Base-by-base conservation (phyloP, 805 yeast species). In the Cyberlindnera xylosilytica region DNA sequence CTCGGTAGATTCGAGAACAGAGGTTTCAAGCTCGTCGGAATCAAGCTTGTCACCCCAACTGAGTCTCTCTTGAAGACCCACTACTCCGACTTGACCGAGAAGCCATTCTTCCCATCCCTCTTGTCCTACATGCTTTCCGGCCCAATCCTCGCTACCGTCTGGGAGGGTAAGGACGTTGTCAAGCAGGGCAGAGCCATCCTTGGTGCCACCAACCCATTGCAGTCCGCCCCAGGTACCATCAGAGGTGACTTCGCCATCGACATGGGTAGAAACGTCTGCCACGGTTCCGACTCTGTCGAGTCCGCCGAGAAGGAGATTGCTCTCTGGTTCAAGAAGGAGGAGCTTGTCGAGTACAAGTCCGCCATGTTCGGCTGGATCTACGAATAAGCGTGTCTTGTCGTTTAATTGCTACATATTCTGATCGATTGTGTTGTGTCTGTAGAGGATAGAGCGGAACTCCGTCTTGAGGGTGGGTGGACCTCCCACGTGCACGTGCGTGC, bases 161-260 rank as follows among this genome's bases (percentile, higher is more conserved):
- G 99, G 99, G 98, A 93, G 76, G 99, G 99, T 74, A 93, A 90
- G 79, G 97, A 93, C 66, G 99, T 82, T 69, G 99, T 93, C 72
- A 90, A 91, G 78, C 96, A 87, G 72, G 99, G 99, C 70, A 86
- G 99, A 77, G 83, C 78, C 63, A 83, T 93, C 69, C 82, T 93
- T 64, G 99, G 99, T 75, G 98, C 99, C 61, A 93, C 99, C 72
- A 91, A 93, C 87, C 99, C 99, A 68, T 78, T 84, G 68, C 82
- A 79, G 61, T 87, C 97, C 61, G 91, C 95, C 57, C 98, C 98
- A 72, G 99, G 99, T 72, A 93, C 99, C 74, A 93, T 93, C 80
- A 89, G 99, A 79, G 98, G 96, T 70, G 99, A 93, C 77, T 93
- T 73, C 61, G 99, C 97, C 69, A 75, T 93, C 62, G 99, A 93